Evolutionary conservation across 441 rosid species (phyloP).

Genomic region (Erodium chrysanthum): DNA sequence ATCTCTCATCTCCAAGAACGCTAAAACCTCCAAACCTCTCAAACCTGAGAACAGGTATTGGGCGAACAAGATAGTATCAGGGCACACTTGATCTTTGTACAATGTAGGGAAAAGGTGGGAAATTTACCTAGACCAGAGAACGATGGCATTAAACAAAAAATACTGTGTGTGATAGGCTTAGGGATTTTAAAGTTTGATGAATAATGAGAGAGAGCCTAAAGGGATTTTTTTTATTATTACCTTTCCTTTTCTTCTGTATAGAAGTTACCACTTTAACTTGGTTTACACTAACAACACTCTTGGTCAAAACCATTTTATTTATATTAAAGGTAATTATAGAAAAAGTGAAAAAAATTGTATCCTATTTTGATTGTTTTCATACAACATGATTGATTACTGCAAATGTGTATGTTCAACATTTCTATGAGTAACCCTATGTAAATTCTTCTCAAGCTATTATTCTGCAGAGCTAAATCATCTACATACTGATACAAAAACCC

Average conservation of each 20-base stretch:
- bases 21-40: neutral
- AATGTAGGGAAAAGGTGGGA: neutral
- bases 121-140: too few relatives aligned
- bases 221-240: neutral
- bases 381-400: neutral
- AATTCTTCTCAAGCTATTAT: neutral
- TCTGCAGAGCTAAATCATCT: neutral
- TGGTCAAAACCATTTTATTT: too few relatives aligned
- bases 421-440: constrained; percentile 1
- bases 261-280: too few relatives aligned
- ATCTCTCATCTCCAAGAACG: neutral
- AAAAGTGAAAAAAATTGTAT: too few relatives aligned
- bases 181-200: neutral
- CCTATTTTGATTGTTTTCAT: too few relatives aligned
- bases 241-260: too few relatives aligned
- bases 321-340: too few relatives aligned
- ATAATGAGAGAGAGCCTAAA: neutral
- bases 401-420: neutral
- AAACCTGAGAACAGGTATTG: neutral
- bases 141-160: neutral
- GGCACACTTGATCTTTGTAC: neutral
- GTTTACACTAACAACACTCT: too few relatives aligned
- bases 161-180: neutral
- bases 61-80: neutral
- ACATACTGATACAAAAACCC: neutral